Base-by-base conservation (phyloP, 1,284 basidiomycete genomes). In the Violaceomyces palustris region DNA sequence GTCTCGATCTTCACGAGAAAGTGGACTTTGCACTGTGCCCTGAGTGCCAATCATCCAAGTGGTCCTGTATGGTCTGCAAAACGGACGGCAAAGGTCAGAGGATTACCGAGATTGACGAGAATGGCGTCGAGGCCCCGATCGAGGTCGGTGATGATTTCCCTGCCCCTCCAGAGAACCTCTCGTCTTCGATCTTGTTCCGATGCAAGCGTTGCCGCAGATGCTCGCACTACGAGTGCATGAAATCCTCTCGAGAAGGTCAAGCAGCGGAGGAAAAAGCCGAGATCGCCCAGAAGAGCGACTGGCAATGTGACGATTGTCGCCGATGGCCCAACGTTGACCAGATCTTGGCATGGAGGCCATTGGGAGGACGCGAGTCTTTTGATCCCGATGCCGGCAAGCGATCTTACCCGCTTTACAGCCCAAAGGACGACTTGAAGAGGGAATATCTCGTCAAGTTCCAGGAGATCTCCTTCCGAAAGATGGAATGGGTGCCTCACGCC, bases 361-460 rank as follows among this genome's bases (percentile, higher is more conserved):
- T 58, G 11, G 49, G 47, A 15, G 42, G 44, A 18, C 27, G 35
- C 19, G 44, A 44, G 7, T 52, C 50, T 43, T 39, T 34, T 23
- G 51, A 55, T 37, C 58, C 48, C 12, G 47, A 43, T 18, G 40
- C 42, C 22, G 44, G 45, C 17, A 8, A 31, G 31, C 28, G 39
- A 27, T 30, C 43, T 10, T 50, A 55, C 17, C 44, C 60, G 9
- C 38, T 26, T 7, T 28, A 51, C 10, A 55, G 46, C 7, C 32
- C 41, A 14, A 40, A 35, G 26, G 59, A 64, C 32, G 48, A 53
- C 15, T 36, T 64, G 29, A 36, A 45, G 5, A 48, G 62, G n/a
- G 62, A 64, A 25, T 64, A 64, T 38, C 52, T 64, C 27, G 62
- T 64, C 58, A 61, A 59, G 37, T 65, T 65, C 54, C 48, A 56